A percentile compares a stretch with the other conserved stretches of the same genome.
Conservation (phyloP, 2,329 filamentous ascomycete species). For the Colletotrichum sp. region DNA sequence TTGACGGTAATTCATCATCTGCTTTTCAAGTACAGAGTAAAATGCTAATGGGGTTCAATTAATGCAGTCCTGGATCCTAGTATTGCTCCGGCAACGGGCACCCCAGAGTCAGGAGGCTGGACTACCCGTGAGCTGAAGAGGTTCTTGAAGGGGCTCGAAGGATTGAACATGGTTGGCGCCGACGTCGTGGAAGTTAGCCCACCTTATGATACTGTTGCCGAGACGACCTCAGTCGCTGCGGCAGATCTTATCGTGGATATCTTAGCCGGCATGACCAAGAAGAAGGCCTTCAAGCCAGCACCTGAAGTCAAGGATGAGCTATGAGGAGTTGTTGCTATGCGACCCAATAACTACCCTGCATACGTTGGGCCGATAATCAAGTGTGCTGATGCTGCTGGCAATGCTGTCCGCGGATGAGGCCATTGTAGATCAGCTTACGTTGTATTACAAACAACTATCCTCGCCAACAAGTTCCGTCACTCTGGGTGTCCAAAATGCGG, state of each 20-base stretch:
- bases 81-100: neutral
- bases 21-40: rapidly evolving
- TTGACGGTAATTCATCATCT: neutral
- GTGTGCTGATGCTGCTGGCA: neutral
- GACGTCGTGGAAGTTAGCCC: constrained; percentile 77
- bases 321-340: rapidly evolving
- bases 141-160: neutral
- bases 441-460: rapidly evolving
- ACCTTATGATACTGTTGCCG: constrained; percentile 79
- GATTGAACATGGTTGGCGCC: neutral
- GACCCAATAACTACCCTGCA: rapidly evolving
- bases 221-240: constrained; percentile 67
- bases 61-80: constrained; percentile 28
- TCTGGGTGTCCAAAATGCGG: rapidly evolving
- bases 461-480: neutral
- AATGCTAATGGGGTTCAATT: rapidly evolving
- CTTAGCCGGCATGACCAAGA: neutral
- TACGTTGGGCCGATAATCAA: neutral
- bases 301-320: neutral
- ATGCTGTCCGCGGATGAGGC: neutral
- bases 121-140: neutral
- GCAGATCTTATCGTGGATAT: neutral
- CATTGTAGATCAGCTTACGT: neutral
- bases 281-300: neutral
- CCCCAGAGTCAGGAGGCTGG: neutral